phyloP scores from a whole-genome alignment of 768 basidiomycete genomes.

The Agaricus sinodeliciosus region DNA sequence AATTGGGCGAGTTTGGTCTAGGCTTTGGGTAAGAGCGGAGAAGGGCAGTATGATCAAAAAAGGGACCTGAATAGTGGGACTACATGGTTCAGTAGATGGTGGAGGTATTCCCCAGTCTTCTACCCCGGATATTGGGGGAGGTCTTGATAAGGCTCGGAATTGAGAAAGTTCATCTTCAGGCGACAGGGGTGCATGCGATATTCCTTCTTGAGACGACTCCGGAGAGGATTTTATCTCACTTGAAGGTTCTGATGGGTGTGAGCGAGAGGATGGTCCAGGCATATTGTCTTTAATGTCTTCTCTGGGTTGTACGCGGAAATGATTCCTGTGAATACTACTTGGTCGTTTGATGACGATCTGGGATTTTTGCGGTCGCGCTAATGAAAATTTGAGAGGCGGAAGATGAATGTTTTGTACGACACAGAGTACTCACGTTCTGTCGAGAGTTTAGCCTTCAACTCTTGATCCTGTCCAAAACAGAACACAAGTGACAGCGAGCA shows the following conservation, averaged over 20 bases:
- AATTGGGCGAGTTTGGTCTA: conserved; percentile 84
- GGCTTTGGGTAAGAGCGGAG: background rate
- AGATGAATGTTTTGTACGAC: conserved; percentile 7
- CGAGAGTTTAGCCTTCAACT: conserved; percentile 33
- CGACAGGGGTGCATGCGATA: conserved; percentile 18
- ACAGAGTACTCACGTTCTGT: conserved; percentile 34
- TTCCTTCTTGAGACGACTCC: background rate
- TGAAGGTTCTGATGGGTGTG: conserved; percentile 3
- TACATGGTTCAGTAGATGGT: conserved; percentile 43
- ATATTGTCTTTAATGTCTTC: conserved; percentile 28
- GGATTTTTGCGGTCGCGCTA: conserved; percentile 41
- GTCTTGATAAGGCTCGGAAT: conserved; percentile 52
- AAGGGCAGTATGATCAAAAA: background rate
- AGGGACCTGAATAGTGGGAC: conserved; percentile 57
- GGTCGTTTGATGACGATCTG: conserved; percentile 58
- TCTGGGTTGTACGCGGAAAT: conserved; percentile 42
- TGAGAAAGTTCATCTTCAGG: conserved; percentile 41
- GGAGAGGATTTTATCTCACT: background rate
- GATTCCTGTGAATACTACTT: conserved; percentile 37
- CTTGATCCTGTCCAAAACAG: conserved; percentile 60
- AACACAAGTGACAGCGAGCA: conserved; percentile 43
- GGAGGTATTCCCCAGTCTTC: conserved; percentile 77
- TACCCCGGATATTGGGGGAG: conserved; percentile 57
- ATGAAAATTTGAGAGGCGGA: background rate
- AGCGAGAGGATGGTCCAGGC: conserved; percentile 15